These are phyloP conservation scores for Aurantiochytrium sp. DNA, from an alignment of 108 stramenopile genomes.

Conservation along the genomic window DNA sequence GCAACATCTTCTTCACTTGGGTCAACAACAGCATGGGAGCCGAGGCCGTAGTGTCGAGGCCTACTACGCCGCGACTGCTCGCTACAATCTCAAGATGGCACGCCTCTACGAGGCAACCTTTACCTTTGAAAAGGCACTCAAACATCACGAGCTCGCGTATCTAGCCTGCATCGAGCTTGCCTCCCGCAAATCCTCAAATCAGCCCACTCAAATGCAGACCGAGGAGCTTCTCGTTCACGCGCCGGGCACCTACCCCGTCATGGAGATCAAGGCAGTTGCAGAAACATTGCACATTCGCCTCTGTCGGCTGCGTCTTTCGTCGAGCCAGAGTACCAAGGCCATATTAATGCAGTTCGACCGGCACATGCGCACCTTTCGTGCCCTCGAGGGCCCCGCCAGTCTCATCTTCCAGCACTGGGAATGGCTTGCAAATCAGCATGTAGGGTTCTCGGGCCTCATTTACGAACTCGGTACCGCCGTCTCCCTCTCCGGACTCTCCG, in stretches of 20 bases:
- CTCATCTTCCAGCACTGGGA: conserved; percentile 13
- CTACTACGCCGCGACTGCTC: neutral
- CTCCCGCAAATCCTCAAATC: neutral
- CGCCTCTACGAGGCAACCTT: neutral
- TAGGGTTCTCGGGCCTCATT: neutral
- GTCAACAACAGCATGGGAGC: neutral
- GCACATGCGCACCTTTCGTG: neutral
- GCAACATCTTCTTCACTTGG: neutral
- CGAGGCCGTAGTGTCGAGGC: neutral
- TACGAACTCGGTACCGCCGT: neutral
- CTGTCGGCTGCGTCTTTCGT: neutral
- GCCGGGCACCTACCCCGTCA: neutral
- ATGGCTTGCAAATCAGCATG: neutral
- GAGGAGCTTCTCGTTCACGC: neutral
- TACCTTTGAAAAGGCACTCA: neutral
- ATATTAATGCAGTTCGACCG: neutral
- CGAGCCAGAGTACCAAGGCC: neutral
- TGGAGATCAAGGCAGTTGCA: neutral
- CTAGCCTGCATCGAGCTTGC: neutral
- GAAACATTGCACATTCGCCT: neutral
- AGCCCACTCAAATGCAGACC: neutral
- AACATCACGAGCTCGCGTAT: neutral
- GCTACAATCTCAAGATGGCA: neutral
- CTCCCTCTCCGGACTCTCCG: neutral
- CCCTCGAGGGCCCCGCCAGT: neutral